A percentile compares a stretch with the other conserved stretches of the same genome.
phyloP scores from a whole-genome alignment of 495 filamentous ascomycete species.

The Neurospora sp. region DNA sequence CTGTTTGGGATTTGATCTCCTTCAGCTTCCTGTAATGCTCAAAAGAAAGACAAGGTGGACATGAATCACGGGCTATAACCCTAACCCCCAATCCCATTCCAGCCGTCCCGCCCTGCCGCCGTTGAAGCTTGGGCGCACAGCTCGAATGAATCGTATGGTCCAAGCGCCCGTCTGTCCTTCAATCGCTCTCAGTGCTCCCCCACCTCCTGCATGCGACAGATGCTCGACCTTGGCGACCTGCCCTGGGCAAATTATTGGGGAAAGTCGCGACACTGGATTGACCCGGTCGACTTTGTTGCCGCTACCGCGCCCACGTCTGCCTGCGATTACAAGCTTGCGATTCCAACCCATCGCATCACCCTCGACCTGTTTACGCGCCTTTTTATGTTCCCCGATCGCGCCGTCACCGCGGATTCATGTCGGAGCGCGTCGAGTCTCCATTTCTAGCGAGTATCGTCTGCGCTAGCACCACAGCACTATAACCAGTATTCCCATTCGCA shows the following conservation, averaged over 20 bases:
- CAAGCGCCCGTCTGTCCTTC: not conserved
- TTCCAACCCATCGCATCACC: not conserved
- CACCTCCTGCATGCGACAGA: constrained; percentile 3
- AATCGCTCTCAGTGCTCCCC: not conserved
- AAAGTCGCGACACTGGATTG: not conserved
- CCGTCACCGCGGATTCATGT: not conserved
- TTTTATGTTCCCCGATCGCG: constrained; percentile 5
- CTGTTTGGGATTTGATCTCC: not conserved
- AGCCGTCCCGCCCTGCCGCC: not conserved
- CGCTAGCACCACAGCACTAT: not conserved
- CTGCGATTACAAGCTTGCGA: not conserved
- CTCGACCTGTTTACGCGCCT: constrained; percentile 8
- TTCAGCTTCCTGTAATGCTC: not conserved
- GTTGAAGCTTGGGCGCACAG: not conserved
- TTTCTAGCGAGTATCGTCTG: not conserved
- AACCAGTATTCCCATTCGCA: not conserved
- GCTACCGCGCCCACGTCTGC: not conserved
- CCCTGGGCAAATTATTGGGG: constrained; percentile 7
- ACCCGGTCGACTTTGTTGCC: not conserved
- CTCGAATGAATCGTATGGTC: not conserved
- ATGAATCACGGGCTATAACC: not conserved
- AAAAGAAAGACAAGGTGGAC: not conserved
- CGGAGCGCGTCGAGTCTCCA: constrained; percentile 9
- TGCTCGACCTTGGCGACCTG: not conserved
- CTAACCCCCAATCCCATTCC: not conserved